Evolutionary conservation across 495 filamentous ascomycete genomes (phyloP).

Genomic region (Xylaria telfairii): DNA sequence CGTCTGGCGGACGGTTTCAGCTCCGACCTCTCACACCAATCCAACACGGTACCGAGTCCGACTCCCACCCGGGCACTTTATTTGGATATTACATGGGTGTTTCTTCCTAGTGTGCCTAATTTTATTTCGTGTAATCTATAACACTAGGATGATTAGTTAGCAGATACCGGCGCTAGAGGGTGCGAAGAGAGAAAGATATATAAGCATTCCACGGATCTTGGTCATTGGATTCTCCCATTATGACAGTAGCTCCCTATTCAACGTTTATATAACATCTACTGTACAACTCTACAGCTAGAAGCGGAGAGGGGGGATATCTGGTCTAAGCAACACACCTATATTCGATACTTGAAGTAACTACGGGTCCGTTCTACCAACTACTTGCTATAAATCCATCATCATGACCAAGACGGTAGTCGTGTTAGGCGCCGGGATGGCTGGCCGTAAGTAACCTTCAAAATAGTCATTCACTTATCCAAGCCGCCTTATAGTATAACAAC

Average conservation of each 20-base stretch:
- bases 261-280: neutral
- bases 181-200: neutral
- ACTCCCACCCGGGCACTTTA: neutral
- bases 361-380: neutral
- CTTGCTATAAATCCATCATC: neutral
- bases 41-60: neutral
- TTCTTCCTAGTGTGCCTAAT: neutral
- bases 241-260: neutral
- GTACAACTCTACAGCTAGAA: neutral
- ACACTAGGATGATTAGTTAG: neutral
- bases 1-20: neutral
- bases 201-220: neutral
- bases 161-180: neutral
- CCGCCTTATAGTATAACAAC: neutral
- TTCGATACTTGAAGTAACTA: neutral
- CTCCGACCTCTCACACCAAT: neutral
- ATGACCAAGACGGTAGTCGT: slow-evolving; percentile 64
- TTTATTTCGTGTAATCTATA: neutral
- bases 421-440: slow-evolving; percentile 67
- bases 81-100: neutral
- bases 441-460: slow-evolving; percentile 30
- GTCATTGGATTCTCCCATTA: neutral
- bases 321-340: neutral
- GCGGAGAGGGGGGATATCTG: neutral
- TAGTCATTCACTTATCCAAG: neutral